phyloP scores from a whole-genome alignment of 495 filamentous ascomycete genomes.

The Neurospora sp. region DNA sequence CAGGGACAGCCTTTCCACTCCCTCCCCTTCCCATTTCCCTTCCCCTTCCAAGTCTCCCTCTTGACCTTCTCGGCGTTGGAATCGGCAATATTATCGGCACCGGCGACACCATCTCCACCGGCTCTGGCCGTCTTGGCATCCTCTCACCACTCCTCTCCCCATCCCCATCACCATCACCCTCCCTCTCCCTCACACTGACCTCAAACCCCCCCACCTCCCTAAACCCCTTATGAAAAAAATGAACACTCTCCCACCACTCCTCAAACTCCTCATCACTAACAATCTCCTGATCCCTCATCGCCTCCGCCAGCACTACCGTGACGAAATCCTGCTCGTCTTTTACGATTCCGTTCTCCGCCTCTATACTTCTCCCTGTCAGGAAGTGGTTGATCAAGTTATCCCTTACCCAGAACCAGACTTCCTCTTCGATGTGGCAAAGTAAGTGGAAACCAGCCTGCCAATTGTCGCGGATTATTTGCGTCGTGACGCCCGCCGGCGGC shows the following conservation, averaged over 20 bases:
- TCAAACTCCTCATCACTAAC: background rate
- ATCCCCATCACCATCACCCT: background rate
- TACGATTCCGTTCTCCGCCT: background rate
- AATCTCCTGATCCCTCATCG: background rate
- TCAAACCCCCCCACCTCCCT: background rate
- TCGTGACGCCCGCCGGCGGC: background rate
- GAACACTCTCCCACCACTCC: background rate
- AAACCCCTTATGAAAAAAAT: background rate
- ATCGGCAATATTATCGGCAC: background rate
- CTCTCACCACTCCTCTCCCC: background rate
- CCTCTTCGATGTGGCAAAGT: background rate
- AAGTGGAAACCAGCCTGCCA: background rate
- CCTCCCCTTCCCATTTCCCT: background rate
- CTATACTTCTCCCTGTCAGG: background rate
- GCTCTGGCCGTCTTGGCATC: background rate
- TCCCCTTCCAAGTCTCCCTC: background rate
- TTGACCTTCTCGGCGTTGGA: background rate
- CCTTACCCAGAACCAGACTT: accelerated
- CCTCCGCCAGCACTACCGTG: background rate
- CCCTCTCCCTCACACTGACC: background rate
- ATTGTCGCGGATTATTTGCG: background rate
- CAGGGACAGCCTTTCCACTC: background rate
- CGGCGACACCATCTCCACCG: background rate
- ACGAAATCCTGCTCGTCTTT: background rate
- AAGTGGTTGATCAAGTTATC: background rate